Conservation (phyloP, 192 early-diverging fungal genomes). For the Backusella tarrabulga region DNA sequence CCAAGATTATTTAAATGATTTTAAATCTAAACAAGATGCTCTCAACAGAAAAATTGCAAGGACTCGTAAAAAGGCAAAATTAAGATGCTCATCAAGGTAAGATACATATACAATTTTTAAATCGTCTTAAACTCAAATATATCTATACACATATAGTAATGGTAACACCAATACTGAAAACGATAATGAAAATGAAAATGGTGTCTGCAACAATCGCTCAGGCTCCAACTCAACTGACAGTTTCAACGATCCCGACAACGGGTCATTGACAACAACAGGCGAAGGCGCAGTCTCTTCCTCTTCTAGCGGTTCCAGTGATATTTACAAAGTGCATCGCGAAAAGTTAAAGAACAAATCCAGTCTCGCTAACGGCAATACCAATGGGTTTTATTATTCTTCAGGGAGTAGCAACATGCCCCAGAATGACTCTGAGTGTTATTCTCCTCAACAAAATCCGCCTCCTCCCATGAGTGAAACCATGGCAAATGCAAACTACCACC, state of each 20-base stretch:
- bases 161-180: neutral
- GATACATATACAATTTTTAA: neutral
- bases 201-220: neutral
- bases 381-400: neutral
- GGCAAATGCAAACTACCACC: neutral
- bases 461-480: slow-evolving; percentile 3
- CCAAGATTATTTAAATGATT: slow-evolving; percentile 37
- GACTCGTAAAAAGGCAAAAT: slow-evolving; percentile 17
- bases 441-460: slow-evolving; percentile 2
- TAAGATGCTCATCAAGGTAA: slow-evolving; percentile 15
- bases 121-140: neutral
- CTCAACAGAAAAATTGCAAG: slow-evolving; percentile 17
- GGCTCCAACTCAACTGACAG: neutral
- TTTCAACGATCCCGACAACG: neutral
- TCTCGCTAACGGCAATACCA: neutral
- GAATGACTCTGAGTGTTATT: neutral
- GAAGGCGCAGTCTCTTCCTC: neutral
- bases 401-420: neutral
- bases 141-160: neutral
- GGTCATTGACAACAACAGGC: neutral
- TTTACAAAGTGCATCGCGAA: neutral
- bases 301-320: slow-evolving; percentile 7
- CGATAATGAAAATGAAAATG: neutral
- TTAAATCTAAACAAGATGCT: slow-evolving; percentile 33
- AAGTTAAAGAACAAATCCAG: neutral